Conservation (phyloP, 345 rosid species). For the Melaleuca alternifolia region DNA sequence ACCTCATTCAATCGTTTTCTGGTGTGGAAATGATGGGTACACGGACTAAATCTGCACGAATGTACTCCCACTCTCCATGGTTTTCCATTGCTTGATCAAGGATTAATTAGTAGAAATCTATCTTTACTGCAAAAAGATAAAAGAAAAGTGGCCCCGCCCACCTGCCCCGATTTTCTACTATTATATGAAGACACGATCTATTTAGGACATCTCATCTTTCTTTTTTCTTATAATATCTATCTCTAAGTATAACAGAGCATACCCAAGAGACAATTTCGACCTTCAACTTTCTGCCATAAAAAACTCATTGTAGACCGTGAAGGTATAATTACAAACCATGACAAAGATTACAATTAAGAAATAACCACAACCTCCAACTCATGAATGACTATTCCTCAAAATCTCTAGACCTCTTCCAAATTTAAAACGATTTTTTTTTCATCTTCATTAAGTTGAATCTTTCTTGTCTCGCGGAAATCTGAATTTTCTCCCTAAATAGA, state of each 20-base stretch:
- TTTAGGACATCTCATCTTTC: not conserved
- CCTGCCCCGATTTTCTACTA: not conserved
- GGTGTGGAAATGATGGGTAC: not conserved
- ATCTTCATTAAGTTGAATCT: not conserved
- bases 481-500: not conserved
- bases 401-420: not conserved
- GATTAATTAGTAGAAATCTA: not conserved
- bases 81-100: not conserved
- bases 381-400: not conserved
- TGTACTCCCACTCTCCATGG: not conserved
- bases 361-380: not conserved
- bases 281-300: not conserved
- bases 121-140: not conserved
- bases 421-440: not conserved
- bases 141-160: not conserved
- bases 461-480: accelerated
- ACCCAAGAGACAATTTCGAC: not conserved
- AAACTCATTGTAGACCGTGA: too few species aligned
- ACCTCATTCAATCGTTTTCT: not conserved
- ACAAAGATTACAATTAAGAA: not conserved
- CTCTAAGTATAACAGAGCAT: not conserved
- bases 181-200: not conserved
- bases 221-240: not conserved
- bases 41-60: not conserved
- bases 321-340: not conserved